Conservation (phyloP, 345 rosid genomes). For the Garcia nutans region DNA sequence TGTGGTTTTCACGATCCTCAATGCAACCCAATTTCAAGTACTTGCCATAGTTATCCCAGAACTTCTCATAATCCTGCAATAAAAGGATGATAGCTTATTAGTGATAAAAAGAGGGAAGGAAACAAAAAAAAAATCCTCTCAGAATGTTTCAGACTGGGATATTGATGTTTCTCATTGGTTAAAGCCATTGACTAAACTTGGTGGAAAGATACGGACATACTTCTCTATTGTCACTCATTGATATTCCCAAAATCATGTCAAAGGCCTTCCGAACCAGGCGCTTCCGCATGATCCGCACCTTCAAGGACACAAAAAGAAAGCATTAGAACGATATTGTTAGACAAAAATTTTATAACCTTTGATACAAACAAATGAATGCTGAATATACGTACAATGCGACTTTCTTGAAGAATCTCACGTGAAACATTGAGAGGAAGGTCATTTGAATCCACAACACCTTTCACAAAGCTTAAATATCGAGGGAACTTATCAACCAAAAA, state of each 20-base stretch:
- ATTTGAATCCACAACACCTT: slow-evolving; percentile 97
- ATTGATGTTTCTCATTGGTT: background rate
- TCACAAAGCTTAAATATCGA: slow-evolving; percentile 85
- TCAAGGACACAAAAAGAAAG: slow-evolving; percentile 18
- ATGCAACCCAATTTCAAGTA: slow-evolving; percentile 85
- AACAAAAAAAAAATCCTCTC: background rate
- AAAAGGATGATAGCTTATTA: slow-evolving; percentile 5
- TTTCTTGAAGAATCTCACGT: slow-evolving; percentile 98
- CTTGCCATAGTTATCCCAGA: slow-evolving; percentile 95
- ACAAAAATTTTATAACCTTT: background rate
- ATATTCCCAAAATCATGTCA: slow-evolving; percentile 93
- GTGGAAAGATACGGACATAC: slow-evolving; percentile 35
- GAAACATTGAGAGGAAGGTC: slow-evolving; percentile 98
- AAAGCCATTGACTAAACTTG: background rate
- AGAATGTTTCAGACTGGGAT: background rate
- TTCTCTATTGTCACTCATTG: slow-evolving; percentile 82
- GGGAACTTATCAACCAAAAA: slow-evolving; percentile 62
- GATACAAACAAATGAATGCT: background rate
- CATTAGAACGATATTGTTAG: slow-evolving; percentile 13
- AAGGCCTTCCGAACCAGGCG: slow-evolving; percentile 90
- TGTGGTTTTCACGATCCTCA: slow-evolving; percentile 96
- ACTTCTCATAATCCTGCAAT: slow-evolving; percentile 86
- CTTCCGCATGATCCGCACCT: slow-evolving; percentile 95
- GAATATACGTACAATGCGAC: slow-evolving; percentile 66
- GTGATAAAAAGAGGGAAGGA: background rate